phyloP scores from a whole-genome alignment of 129 eudicot species.

The Ambrosia trifida region DNA sequence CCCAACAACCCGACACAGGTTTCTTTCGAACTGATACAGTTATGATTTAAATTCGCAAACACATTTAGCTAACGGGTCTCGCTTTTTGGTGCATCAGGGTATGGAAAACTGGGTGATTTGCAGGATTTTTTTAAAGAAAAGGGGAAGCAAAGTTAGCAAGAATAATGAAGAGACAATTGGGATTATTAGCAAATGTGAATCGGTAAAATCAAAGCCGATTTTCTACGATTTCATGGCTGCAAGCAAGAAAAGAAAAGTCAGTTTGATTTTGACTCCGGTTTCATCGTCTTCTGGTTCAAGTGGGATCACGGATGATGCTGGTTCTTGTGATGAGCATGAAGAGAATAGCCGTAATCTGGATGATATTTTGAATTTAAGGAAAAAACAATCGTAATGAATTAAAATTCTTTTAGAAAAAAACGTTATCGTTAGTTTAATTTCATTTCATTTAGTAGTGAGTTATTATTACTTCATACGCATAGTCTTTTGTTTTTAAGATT shows the following conservation, averaged over 20 bases:
- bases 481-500: background rate
- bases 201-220: constrained; percentile 33
- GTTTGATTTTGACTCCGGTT: constrained; percentile 17
- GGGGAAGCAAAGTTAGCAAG: constrained; percentile 34
- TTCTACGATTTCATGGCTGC: constrained; percentile 72
- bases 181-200: constrained; percentile 4
- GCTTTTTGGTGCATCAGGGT: constrained; percentile 13
- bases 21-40: too few species aligned
- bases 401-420: background rate
- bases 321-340: too few species aligned
- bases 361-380: background rate
- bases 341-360: too few species aligned
- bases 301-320: constrained; percentile 18
- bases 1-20: constrained; percentile 7
- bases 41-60: background rate
- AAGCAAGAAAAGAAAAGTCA: constrained; percentile 22
- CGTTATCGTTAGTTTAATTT: background rate
- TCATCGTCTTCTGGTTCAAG: constrained; percentile 17
- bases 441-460: constrained; percentile 13
- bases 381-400: constrained; percentile 15
- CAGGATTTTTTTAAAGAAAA: constrained; percentile 69
- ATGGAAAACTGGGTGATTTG: constrained; percentile 80
- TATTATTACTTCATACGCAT: background rate
- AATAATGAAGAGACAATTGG: constrained; percentile 26
- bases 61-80: background rate